These are phyloP conservation scores for Monilinia fructigena DNA, from an alignment of 2,329 filamentous ascomycete genomes.

Conservation along the genomic window DNA sequence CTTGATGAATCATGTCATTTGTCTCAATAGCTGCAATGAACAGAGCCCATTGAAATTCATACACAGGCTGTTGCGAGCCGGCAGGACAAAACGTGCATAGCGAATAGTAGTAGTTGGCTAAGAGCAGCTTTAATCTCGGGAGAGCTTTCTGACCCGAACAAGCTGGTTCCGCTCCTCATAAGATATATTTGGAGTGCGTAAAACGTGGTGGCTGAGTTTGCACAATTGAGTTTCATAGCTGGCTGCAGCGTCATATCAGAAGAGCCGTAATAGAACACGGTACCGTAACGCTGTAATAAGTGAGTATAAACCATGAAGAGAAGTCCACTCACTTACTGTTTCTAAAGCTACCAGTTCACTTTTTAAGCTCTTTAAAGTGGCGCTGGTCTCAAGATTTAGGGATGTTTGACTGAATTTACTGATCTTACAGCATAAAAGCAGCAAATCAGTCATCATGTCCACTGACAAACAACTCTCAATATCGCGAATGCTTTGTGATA, in stretches of 20 bases:
- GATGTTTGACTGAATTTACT: background rate
- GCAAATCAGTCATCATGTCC: conserved; percentile 27
- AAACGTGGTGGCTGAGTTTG: conserved; percentile 24
- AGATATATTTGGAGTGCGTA: conserved; percentile 23
- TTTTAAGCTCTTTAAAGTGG: background rate
- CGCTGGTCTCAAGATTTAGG: background rate
- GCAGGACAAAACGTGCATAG: conserved; percentile 16
- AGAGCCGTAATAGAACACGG: conserved; percentile 25
- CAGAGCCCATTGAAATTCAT: conserved; percentile 29
- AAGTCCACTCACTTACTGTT: conserved; percentile 5
- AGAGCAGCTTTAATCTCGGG: conserved; percentile 5
- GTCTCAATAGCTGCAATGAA: conserved; percentile 29
- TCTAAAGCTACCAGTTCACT: background rate
- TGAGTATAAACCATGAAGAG: background rate
- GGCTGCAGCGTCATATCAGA: conserved; percentile 26
- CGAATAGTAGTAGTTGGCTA: conserved; percentile 19
- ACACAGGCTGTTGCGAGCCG: conserved; percentile 21
- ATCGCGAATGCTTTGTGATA: conserved; percentile 26
- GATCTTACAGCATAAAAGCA: conserved; percentile 23
- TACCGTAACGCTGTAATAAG: background rate
- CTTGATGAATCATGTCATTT: conserved; percentile 27
- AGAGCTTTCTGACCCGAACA: conserved; percentile 5
- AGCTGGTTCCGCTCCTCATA: background rate
- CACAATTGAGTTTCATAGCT: conserved; percentile 27
- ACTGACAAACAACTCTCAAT: conserved; percentile 26